Conservation (phyloP, 2,329 filamentous ascomycete genomes). For the Aspergillus melleus region DNA sequence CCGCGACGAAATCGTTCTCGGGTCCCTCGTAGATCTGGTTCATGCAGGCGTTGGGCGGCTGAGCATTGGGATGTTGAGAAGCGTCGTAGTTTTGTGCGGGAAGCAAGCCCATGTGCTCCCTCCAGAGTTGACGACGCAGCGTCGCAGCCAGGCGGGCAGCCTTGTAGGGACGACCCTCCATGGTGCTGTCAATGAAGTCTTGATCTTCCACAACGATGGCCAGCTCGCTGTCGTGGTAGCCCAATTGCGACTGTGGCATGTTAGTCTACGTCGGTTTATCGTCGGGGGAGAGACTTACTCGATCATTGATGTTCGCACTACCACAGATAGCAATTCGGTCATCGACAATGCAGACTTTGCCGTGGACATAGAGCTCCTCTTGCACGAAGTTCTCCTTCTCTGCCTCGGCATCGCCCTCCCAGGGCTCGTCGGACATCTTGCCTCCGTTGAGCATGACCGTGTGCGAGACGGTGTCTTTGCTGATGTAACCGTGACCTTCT, state of each 20-base stretch:
- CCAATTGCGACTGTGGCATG: constrained; percentile 65
- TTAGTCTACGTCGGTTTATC: neutral
- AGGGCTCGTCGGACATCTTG: constrained; percentile 67
- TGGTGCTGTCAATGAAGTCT: constrained; percentile 66
- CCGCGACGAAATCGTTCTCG: constrained; percentile 67
- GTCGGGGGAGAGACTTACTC: constrained; percentile 38
- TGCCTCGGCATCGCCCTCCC: constrained; percentile 71
- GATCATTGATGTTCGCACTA: constrained; percentile 68
- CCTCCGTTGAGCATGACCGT: constrained; percentile 75
- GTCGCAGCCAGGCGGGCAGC: constrained; percentile 76
- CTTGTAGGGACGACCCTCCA: constrained; percentile 70
- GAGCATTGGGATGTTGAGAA: constrained; percentile 69
- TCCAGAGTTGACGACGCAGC: constrained; percentile 81
- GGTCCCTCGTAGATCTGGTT: constrained; percentile 74
- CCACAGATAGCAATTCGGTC: constrained; percentile 81
- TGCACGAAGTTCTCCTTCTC: constrained; percentile 90
- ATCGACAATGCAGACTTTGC: constrained; percentile 80
- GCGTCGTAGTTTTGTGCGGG: constrained; percentile 70
- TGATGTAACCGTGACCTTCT: constrained; percentile 24
- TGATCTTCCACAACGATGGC: constrained; percentile 85
- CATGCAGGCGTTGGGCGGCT: constrained; percentile 66
- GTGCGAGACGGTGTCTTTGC: constrained; percentile 65
- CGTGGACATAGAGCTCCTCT: constrained; percentile 94
- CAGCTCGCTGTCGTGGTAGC: constrained; percentile 82
- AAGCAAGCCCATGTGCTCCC: constrained; percentile 85